Evolutionary conservation across 2,329 filamentous ascomycete species (phyloP).

Genomic region (Phaeophleospora eucalypticola): DNA sequence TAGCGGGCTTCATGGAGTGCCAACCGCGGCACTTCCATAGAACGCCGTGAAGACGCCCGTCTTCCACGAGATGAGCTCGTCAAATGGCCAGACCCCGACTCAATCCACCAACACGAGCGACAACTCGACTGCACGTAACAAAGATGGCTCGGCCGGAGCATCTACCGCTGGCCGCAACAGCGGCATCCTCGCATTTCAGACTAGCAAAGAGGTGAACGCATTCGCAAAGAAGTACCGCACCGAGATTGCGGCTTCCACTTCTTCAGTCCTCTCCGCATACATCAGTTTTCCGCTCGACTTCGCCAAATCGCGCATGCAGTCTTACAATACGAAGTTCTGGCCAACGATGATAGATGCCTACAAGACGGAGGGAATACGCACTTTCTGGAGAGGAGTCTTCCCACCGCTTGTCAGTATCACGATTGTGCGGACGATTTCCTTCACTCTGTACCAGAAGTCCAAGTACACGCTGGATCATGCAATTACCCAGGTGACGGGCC

Average conservation of each 20-base stretch:
- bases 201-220: conserved; percentile 41
- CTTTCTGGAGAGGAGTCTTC: conserved; percentile 57
- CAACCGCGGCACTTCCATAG: conserved; percentile 25
- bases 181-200: conserved; percentile 27
- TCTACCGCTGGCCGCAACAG: neutral
- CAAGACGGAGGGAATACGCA: conserved; percentile 47
- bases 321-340: conserved; percentile 59
- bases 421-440: conserved; percentile 70
- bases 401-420: conserved; percentile 78
- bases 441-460: conserved; percentile 73
- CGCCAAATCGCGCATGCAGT: conserved; percentile 83
- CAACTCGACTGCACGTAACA: neutral
- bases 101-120: conserved; percentile 1
- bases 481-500: conserved; percentile 61
- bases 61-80: conserved; percentile 24
- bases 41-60: conserved; percentile 27
- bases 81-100: conserved; percentile 11
- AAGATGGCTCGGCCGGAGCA: neutral
- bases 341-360: conserved; percentile 71
- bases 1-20: conserved; percentile 32
- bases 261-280: conserved; percentile 73
- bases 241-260: conserved; percentile 72
- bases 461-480: conserved; percentile 70
- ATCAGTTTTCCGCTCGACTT: conserved; percentile 83
- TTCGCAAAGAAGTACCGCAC: conserved; percentile 75